A percentile compares a stretch with the other conserved stretches of the same genome.
Conservation (phyloP, 2,329 filamentous ascomycete species). For the Aspergillus sojae region DNA sequence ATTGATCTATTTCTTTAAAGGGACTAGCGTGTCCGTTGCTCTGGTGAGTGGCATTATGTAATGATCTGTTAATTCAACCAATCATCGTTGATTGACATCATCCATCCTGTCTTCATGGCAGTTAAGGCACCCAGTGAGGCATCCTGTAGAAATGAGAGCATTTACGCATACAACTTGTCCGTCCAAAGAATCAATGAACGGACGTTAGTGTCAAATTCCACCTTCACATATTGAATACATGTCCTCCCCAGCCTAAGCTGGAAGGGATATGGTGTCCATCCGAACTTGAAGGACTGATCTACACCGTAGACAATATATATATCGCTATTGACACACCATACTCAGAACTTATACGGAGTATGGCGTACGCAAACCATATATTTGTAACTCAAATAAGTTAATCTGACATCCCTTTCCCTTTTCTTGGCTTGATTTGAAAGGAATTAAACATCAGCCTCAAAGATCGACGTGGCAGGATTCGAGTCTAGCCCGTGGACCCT, state of each 20-base stretch:
- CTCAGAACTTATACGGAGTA: too few relatives aligned
- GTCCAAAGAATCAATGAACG: too few relatives aligned
- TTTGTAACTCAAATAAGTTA: background rate
- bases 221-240: background rate
- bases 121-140: too few relatives aligned
- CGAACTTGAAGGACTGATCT: background rate
- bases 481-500: background rate
- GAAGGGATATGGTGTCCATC: background rate
- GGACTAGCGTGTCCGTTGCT: constrained; percentile 32
- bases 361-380: background rate
- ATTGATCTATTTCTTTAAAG: constrained; percentile 32
- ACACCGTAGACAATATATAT: background rate
- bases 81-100: background rate
- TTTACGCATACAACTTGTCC: too few relatives aligned
- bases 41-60: constrained; percentile 20
- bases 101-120: too few relatives aligned
- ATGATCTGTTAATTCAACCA: background rate
- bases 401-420: background rate
- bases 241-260: background rate
- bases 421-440: background rate
- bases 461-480: background rate
- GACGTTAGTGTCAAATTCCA: too few relatives aligned
- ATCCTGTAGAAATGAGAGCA: too few relatives aligned
- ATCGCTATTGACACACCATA: too few relatives aligned
- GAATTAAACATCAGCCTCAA: background rate